Evolutionary conservation across 1,284 basidiomycete genomes (phyloP).

Genomic region (Peniophora sp.): DNA sequence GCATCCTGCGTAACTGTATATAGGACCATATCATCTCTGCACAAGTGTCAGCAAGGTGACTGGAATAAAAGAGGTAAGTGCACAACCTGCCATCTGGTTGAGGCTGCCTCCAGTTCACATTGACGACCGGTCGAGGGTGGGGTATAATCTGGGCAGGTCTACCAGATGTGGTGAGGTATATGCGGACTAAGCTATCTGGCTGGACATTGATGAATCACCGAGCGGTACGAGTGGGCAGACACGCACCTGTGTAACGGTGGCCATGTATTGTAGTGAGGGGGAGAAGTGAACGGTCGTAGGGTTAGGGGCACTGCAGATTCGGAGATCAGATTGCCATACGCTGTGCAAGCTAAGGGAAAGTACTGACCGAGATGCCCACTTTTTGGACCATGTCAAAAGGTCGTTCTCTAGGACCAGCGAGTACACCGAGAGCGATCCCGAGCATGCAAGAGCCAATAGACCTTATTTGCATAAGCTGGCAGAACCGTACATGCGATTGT

Average conservation of each 20-base stretch:
- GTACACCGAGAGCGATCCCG: slow-evolving; percentile 54
- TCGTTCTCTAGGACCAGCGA: slow-evolving; percentile 72
- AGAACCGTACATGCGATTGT: slow-evolving; percentile 6
- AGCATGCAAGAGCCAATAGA: slow-evolving; percentile 59
- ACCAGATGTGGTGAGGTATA: slow-evolving; percentile 69
- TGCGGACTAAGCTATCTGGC: slow-evolving; percentile 50
- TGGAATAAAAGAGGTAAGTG: slow-evolving; percentile 7
- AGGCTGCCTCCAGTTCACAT: slow-evolving; percentile 63
- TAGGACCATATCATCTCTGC: slow-evolving; percentile 67
- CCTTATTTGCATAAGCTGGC: slow-evolving; percentile 32
- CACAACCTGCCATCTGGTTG: slow-evolving; percentile 60
- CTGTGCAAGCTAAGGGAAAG: slow-evolving; percentile 14
- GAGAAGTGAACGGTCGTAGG: slow-evolving; percentile 54
- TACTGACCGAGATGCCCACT: slow-evolving; percentile 58
- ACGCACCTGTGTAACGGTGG: slow-evolving; percentile 48
- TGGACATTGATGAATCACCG: slow-evolving; percentile 19
- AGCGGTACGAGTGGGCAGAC: slow-evolving; percentile 12
- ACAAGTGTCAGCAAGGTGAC: slow-evolving; percentile 4
- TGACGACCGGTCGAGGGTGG: slow-evolving; percentile 58
- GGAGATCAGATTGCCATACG: slow-evolving; percentile 1
- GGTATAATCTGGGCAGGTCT: slow-evolving; percentile 55
- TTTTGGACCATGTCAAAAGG: slow-evolving; percentile 69
- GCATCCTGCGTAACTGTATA: slow-evolving; percentile 74
- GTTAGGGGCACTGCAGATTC: slow-evolving; percentile 32
- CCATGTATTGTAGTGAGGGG: slow-evolving; percentile 70